Evolutionary conservation across 495 filamentous ascomycete species (phyloP).

Genomic region (Aspergillus kassunensis): DNA sequence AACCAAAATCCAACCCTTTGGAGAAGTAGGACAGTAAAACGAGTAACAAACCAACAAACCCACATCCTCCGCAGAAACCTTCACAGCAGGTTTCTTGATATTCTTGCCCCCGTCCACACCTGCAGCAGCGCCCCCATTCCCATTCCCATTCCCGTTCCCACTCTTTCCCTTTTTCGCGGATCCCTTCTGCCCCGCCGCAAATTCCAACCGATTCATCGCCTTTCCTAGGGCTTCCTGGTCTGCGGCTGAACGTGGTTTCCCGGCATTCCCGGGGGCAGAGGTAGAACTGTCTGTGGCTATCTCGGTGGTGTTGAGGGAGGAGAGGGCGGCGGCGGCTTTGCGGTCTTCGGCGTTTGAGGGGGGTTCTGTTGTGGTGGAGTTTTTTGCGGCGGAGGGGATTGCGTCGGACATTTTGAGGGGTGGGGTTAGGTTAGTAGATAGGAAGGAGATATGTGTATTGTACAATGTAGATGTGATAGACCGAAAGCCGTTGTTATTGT

Average conservation of each 20-base stretch:
- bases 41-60: slow-evolving; percentile 53
- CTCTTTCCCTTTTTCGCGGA: slow-evolving; percentile 41
- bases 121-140: slow-evolving; percentile 40
- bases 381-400: slow-evolving; percentile 68
- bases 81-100: too few species aligned
- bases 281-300: slow-evolving; percentile 5
- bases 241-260: slow-evolving; percentile 47
- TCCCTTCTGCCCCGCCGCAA: slow-evolving; percentile 40
- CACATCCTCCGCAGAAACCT: slow-evolving; percentile 65
- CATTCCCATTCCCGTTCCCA: slow-evolving; percentile 24
- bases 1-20: too few species aligned
- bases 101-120: too few species aligned
- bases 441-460: too few species aligned
- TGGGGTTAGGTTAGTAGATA: too few species aligned
- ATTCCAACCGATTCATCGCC: slow-evolving; percentile 71
- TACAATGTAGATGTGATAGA: background rate
- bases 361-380: slow-evolving; percentile 52
- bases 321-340: slow-evolving; percentile 84
- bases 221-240: slow-evolving; percentile 80
- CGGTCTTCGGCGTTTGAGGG: slow-evolving; percentile 74
- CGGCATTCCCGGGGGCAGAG: slow-evolving; percentile 34
- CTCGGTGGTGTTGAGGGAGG: slow-evolving; percentile 67
- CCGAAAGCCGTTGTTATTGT: background rate
- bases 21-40: background rate
- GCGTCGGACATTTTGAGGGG: slow-evolving; percentile 50